These are phyloP conservation scores for Pythium phragmitis DNA, from an alignment of 352 stramenopile species.

Conservation along the genomic window DNA sequence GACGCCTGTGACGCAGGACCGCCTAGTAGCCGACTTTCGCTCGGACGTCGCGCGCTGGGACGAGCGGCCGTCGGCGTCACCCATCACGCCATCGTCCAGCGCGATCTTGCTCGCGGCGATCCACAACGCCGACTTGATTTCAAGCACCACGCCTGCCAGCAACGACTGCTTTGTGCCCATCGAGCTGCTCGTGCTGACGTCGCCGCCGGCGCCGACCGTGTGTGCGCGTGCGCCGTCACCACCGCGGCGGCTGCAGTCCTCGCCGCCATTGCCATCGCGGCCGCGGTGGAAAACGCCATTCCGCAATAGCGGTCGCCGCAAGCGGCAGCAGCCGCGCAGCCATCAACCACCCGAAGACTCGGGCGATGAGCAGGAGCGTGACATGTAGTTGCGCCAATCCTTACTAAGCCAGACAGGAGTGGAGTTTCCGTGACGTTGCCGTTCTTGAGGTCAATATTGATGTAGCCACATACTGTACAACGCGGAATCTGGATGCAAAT, in stretches of 20 bases:
- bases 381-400: slow-evolving; percentile 21
- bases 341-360: slow-evolving; percentile 25
- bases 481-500: too few species aligned
- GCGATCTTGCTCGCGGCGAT: slow-evolving; percentile 34
- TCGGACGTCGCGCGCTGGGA: slow-evolving; percentile 49
- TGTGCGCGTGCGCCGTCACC: slow-evolving; percentile 3
- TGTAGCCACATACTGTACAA: too few species aligned
- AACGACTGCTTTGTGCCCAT: slow-evolving; percentile 42
- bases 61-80: slow-evolving; percentile 42
- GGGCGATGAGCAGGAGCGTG: slow-evolving; percentile 36
- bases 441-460: too few species aligned
- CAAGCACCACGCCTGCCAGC: slow-evolving; percentile 20
- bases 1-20: slow-evolving; percentile 24
- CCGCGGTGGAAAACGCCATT: slow-evolving; percentile 18
- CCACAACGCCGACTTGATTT: slow-evolving; percentile 18
- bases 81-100: slow-evolving; percentile 46
- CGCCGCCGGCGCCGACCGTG: slow-evolving; percentile 17
- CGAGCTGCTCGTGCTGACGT: slow-evolving; percentile 28
- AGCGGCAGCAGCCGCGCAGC: slow-evolving; percentile 13
- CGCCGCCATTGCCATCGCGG: background rate
- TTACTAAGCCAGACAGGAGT: too few species aligned
- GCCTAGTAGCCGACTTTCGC: slow-evolving; percentile 46
- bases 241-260: background rate
- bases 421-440: too few species aligned
- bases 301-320: slow-evolving; percentile 13